Conservation (phyloP, 2,329 filamentous ascomycete genomes). For the Neurospora sp. region DNA sequence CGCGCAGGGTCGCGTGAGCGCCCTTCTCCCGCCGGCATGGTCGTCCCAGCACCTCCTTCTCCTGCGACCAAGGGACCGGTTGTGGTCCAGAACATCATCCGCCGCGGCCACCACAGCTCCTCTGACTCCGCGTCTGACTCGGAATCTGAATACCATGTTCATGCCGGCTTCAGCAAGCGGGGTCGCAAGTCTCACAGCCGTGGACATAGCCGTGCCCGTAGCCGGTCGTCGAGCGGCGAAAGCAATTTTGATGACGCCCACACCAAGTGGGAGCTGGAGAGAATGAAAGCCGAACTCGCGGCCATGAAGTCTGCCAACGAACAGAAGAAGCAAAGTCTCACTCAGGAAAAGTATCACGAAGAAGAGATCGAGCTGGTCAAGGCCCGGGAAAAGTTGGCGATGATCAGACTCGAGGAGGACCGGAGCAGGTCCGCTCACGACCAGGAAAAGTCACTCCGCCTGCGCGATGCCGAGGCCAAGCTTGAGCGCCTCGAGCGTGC, state of each 20-base stretch:
- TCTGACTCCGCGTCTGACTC: slow-evolving; percentile 31
- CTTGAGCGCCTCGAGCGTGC: neutral
- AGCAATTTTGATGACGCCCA: slow-evolving; percentile 22
- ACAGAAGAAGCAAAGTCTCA: slow-evolving; percentile 27
- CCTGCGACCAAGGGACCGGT: slow-evolving; percentile 29
- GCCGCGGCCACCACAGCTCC: slow-evolving; percentile 31
- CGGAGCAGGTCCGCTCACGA: neutral
- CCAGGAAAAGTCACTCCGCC: slow-evolving; percentile 25
- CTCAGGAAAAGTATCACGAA: slow-evolving; percentile 21
- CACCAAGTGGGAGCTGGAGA: slow-evolving; percentile 7
- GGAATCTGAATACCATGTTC: slow-evolving; percentile 15
- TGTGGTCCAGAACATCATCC: slow-evolving; percentile 48
- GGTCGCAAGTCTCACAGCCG: slow-evolving; percentile 20
- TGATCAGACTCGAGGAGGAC: slow-evolving; percentile 33
- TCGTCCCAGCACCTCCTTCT: slow-evolving; percentile 19
- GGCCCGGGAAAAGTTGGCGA: slow-evolving; percentile 36
- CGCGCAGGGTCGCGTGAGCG: slow-evolving; percentile 38
- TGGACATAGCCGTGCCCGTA: slow-evolving; percentile 23
- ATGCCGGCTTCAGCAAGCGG: slow-evolving; percentile 19
- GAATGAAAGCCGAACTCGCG: slow-evolving; percentile 35
- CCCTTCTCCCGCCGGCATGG: slow-evolving; percentile 26
- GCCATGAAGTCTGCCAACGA: slow-evolving; percentile 32
- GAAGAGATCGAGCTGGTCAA: slow-evolving; percentile 37
- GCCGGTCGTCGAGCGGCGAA: slow-evolving; percentile 17
- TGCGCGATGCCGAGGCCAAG: neutral